Evolutionary conservation across 2,329 filamentous ascomycete species (phyloP).

Genomic region (Chaetothyriales sp.): DNA sequence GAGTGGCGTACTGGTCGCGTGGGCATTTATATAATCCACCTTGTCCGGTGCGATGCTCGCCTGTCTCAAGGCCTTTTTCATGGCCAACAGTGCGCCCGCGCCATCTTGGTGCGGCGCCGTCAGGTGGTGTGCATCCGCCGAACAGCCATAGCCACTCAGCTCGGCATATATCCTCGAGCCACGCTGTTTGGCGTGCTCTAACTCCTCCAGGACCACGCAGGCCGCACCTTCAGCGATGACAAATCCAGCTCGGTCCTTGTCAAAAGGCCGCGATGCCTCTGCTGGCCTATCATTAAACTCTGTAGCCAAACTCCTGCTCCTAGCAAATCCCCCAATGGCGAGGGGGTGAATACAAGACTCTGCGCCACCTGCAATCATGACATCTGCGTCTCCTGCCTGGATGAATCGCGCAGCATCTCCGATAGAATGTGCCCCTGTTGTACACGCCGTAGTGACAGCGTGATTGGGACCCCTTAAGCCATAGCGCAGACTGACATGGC

Average conservation of each 20-base stretch:
- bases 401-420: constrained; percentile 91
- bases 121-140: constrained; percentile 83
- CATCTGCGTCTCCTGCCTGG: constrained; percentile 73
- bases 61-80: constrained; percentile 66
- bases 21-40: constrained; percentile 88
- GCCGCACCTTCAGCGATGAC: constrained; percentile 88
- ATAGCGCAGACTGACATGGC: constrained; percentile 85
- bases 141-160: constrained; percentile 74
- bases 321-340: constrained; percentile 78
- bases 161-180: constrained; percentile 79
- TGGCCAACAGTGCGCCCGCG: constrained; percentile 64
- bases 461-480: constrained; percentile 85
- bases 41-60: constrained; percentile 52
- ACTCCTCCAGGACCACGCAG: constrained; percentile 73
- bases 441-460: constrained; percentile 84
- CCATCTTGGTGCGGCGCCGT: constrained; percentile 78
- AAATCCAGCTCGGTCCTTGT: constrained; percentile 64
- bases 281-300: constrained; percentile 58
- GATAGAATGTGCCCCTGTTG: constrained; percentile 85
- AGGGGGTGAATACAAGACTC: constrained; percentile 94
- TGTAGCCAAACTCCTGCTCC: constrained; percentile 72
- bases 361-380: constrained; percentile 91
- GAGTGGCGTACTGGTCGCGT: constrained; percentile 70
- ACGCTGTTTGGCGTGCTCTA: constrained; percentile 69
- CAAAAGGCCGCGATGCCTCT: constrained; percentile 72